Percentiles rank a stretch among this genome's conserved stretches.
Conservation (phyloP, 257 asterid species). For the Lantana camara region DNA sequence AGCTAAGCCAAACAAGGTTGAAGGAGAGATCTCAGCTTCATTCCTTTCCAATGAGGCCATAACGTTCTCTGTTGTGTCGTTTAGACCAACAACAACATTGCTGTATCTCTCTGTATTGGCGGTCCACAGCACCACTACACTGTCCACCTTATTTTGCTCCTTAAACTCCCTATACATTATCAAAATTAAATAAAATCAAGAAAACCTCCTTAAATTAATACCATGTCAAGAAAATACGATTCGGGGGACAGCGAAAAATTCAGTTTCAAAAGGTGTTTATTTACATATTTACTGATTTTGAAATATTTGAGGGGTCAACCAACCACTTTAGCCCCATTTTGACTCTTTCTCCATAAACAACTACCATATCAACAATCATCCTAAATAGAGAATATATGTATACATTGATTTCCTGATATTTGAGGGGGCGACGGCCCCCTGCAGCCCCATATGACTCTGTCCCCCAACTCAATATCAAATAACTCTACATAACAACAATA, state of each 20-base stretch:
- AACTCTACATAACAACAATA: no score
- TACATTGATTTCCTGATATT: no score
- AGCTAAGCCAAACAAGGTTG: slow-evolving; percentile 77
- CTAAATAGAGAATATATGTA: no score
- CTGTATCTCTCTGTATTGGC: slow-evolving; percentile 98
- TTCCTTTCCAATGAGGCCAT: slow-evolving; percentile 78
- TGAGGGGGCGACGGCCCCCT: no score
- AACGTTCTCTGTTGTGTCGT: slow-evolving; percentile 79
- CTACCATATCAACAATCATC: no score
- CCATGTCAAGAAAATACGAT: background rate
- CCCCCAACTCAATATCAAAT: background rate
- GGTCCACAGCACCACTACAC: slow-evolving; percentile 93
- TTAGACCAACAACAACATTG: slow-evolving; percentile 78
- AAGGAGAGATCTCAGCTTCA: slow-evolving; percentile 87
- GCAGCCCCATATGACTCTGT: no score
- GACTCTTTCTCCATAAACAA: no score
- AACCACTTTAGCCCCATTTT: no score
- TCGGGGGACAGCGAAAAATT: no score
- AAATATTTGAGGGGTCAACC: no score
- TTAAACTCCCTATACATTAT: slow-evolving; percentile 73
- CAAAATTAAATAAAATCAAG: background rate
- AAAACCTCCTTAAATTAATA: background rate
- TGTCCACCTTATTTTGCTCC: slow-evolving; percentile 83
- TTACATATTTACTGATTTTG: no score
- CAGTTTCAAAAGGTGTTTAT: no score